These are phyloP conservation scores for Thuidium tamariscinum DNA, from an alignment of 225 moss, liverwort and hornwort species.

Conservation along the genomic window DNA sequence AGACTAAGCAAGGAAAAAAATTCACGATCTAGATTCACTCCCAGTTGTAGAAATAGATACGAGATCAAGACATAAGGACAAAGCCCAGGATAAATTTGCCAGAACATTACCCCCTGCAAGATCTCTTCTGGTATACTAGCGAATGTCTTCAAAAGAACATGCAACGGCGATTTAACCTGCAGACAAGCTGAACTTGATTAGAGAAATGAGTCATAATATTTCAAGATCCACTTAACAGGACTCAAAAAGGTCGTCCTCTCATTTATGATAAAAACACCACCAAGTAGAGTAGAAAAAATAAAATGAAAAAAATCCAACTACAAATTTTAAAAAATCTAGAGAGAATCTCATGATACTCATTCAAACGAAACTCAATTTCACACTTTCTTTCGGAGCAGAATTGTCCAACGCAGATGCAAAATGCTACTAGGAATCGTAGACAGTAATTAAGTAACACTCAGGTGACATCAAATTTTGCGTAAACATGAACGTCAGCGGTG, in stretches of 20 bases:
- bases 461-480: background rate
- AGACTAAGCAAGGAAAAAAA: too few relatives aligned
- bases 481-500: background rate
- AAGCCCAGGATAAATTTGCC: background rate
- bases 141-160: conserved; percentile 60
- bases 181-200: background rate
- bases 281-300: background rate
- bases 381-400: background rate
- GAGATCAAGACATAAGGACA: background rate
- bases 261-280: background rate
- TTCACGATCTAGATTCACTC: background rate
- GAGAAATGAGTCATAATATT: background rate
- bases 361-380: background rate
- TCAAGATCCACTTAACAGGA: background rate
- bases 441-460: background rate
- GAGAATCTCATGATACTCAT: background rate
- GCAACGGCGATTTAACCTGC: conserved; percentile 43
- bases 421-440: background rate
- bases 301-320: background rate
- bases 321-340: background rate
- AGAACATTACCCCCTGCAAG: conserved; percentile 80
- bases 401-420: background rate
- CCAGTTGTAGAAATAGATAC: background rate
- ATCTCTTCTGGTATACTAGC: conserved; percentile 71
- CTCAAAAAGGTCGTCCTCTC: background rate